phyloP scores from a whole-genome alignment of 225 moss, liverwort and hornwort species.

The Polytrichum formosum region DNA sequence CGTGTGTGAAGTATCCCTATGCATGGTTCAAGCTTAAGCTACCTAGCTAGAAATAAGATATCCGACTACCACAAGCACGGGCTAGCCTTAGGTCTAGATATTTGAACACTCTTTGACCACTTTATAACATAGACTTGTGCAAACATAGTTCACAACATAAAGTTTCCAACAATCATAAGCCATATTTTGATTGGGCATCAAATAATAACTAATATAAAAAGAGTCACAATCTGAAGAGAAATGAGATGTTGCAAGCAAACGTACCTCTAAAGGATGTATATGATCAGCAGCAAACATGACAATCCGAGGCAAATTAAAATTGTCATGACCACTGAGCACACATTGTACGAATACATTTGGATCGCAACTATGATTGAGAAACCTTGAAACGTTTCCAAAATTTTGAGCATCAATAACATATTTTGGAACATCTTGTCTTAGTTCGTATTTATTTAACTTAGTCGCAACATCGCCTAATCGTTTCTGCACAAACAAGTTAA shows the following conservation, averaged over 20 bases:
- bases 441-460: constrained; percentile 22
- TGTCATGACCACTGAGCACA: constrained; percentile 48
- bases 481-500: constrained; percentile 25
- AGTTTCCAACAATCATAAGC: too few relatives aligned
- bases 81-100: too few relatives aligned
- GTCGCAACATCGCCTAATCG: constrained; percentile 42
- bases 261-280: constrained; percentile 56
- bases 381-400: constrained; percentile 58
- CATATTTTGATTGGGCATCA: too few relatives aligned
- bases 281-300: constrained; percentile 67
- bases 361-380: constrained; percentile 68
- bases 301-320: constrained; percentile 47
- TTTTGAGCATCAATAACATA: constrained; percentile 61
- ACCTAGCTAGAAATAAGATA: too few relatives aligned
- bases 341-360: constrained; percentile 67
- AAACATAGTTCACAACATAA: too few relatives aligned
- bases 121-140: too few relatives aligned
- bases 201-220: too few relatives aligned
- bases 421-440: constrained; percentile 36
- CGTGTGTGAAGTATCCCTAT: too few relatives aligned
- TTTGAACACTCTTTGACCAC: too few relatives aligned
- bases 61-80: too few relatives aligned
- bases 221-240: too few relatives aligned
- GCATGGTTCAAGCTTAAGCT: too few relatives aligned
- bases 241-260: not conserved